phyloP scores from a whole-genome alignment of 78 protist genomes.

The Fonticula alba region DNA sequence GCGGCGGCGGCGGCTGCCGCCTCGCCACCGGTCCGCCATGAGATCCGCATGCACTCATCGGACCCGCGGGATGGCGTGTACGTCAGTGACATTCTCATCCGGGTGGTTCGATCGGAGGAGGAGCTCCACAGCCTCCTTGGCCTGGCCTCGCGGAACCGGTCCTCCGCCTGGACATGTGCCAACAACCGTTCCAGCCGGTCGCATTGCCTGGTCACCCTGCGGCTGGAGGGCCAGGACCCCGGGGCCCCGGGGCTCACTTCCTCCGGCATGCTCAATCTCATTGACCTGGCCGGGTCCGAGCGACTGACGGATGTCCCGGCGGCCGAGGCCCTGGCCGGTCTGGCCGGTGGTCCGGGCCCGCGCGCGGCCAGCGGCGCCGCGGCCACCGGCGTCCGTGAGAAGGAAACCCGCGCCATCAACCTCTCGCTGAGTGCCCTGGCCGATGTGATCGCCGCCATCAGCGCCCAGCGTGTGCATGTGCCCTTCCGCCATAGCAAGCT shows the following conservation, averaged over 20 bases:
- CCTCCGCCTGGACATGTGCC: constrained; percentile 19
- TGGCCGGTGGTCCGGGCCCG: background rate
- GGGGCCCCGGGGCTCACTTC: background rate
- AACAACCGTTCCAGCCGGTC: constrained; percentile 44
- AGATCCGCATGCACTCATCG: background rate
- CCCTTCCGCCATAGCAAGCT: constrained; percentile 43
- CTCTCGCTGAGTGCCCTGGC: constrained; percentile 50
- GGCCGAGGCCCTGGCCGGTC: too few species aligned
- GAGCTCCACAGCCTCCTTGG: constrained; percentile 4
- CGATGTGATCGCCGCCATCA: constrained; percentile 65
- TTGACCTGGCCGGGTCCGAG: constrained; percentile 67
- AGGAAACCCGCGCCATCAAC: constrained; percentile 76
- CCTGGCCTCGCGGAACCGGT: constrained; percentile 18
- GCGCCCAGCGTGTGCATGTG: constrained; percentile 15
- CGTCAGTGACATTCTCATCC: background rate
- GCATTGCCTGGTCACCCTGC: constrained; percentile 37
- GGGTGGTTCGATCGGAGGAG: background rate
- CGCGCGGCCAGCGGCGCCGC: background rate
- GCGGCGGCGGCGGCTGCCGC: too few species aligned
- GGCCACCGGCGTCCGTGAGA: constrained; percentile 35
- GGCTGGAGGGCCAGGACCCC: constrained; percentile 13
- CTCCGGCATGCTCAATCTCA: constrained; percentile 20
- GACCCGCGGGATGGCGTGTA: too few species aligned
- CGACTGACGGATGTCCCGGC: constrained; percentile 24
- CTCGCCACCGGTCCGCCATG: background rate